These are phyloP conservation scores for Stemphylium vesicarium DNA, from an alignment of 2,329 filamentous ascomycete genomes.

Conservation along the genomic window DNA sequence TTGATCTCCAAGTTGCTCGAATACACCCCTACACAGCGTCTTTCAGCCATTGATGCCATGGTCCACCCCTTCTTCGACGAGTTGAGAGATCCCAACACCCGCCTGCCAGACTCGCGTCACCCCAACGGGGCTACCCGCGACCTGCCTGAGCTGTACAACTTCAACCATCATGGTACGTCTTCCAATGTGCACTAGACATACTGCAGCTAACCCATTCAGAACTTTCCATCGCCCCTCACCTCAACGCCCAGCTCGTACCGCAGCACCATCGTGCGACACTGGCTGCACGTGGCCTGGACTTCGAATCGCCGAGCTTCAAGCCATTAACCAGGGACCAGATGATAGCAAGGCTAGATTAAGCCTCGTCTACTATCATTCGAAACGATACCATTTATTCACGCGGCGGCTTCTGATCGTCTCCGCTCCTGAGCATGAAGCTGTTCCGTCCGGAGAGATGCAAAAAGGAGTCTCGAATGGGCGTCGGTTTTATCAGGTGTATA, in stretches of 20 bases:
- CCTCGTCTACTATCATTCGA: constrained; percentile 38
- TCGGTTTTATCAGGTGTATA: constrained; percentile 42
- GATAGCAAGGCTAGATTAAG: constrained; percentile 92
- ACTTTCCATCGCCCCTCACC: constrained; percentile 88
- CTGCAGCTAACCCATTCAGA: constrained; percentile 61
- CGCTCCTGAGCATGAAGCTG: constrained; percentile 40
- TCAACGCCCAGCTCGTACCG: constrained; percentile 90
- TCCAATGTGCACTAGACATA: neutral
- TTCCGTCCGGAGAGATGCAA: constrained; percentile 42
- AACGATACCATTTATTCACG: constrained; percentile 51
- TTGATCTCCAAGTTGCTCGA: constrained; percentile 92
- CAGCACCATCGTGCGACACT: constrained; percentile 78
- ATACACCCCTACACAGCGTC: constrained; percentile 95
- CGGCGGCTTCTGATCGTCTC: constrained; percentile 44
- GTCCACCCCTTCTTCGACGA: constrained; percentile 99
- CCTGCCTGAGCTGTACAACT: constrained; percentile 88
- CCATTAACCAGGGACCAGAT: constrained; percentile 93
- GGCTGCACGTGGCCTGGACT: constrained; percentile 80
- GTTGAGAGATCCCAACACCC: constrained; percentile 86
- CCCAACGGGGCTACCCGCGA: constrained; percentile 80
- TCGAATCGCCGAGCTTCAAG: constrained; percentile 80
- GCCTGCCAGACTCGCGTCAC: constrained; percentile 92
- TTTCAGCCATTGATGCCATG: constrained; percentile 95
- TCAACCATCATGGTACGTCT: constrained; percentile 84
- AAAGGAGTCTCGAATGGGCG: constrained; percentile 46